Evolutionary conservation across 805 yeast species (phyloP).

Genomic region (Millerago galiae): DNA sequence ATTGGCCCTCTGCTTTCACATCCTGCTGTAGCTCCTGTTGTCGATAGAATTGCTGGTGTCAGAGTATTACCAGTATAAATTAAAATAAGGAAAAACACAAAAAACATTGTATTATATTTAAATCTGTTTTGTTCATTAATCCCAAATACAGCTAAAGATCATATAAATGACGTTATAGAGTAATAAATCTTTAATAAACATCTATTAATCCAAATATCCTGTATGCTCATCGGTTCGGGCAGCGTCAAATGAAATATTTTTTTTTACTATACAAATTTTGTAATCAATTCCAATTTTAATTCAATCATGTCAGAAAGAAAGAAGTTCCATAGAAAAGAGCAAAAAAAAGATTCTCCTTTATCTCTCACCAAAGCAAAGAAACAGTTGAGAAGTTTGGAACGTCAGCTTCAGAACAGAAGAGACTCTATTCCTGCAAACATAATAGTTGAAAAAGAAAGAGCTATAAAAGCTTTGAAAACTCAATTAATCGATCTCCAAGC

Average conservation of each 20-base stretch:
- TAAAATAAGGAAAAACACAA: neutral
- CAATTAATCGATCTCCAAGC: constrained; percentile 48
- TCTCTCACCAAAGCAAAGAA: constrained; percentile 55
- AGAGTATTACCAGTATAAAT: constrained; percentile 56
- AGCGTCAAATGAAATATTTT: neutral
- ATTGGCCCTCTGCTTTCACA: constrained; percentile 80
- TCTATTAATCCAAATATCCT: neutral
- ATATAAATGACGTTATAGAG: too few relatives aligned
- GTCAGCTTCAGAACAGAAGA: constrained; percentile 50
- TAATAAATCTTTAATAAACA: too few relatives aligned
- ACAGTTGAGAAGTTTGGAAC: constrained; percentile 79
- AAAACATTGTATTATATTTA: too few relatives aligned
- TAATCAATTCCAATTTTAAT: neutral
- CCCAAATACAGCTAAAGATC: neutral
- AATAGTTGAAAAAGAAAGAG: constrained; percentile 68
- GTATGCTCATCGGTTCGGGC: constrained; percentile 6
- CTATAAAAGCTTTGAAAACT: constrained; percentile 53
- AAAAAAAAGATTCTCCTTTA: neutral
- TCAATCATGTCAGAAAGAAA: neutral
- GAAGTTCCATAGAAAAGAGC: neutral
- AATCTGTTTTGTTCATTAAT: neutral
- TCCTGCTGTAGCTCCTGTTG: constrained; percentile 74
- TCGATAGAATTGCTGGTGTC: constrained; percentile 51
- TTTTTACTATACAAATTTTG: neutral
- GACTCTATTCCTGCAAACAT: constrained; percentile 59